Percentiles rank a stretch among this genome's conserved stretches.
These are phyloP conservation scores for Globisporangium rhizosaccharum DNA, from an alignment of 352 stramenopile species.

Conservation along the genomic window DNA sequence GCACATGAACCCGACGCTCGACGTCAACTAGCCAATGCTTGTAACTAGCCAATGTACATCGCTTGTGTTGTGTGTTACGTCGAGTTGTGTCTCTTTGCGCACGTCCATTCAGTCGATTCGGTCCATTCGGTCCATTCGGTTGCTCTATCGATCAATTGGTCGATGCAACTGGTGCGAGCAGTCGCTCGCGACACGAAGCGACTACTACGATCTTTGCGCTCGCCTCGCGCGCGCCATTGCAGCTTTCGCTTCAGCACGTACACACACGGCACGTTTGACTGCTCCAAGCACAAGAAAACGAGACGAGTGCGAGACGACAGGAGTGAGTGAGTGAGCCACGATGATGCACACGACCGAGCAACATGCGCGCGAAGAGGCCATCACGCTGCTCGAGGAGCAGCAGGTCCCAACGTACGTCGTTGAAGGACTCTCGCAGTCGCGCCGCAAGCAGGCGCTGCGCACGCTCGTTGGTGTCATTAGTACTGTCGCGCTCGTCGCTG, in stretches of 20 bases:
- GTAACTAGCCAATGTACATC: no score
- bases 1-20: no score
- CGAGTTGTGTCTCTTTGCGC: no score
- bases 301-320: no score
- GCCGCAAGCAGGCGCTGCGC: conserved; percentile 5
- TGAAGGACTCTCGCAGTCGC: conserved; percentile 2
- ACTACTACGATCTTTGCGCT: neutral
- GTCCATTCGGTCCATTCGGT: no score
- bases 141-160: no score
- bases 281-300: no score
- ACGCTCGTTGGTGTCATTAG: conserved; percentile 10
- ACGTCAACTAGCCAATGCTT: no score
- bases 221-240: neutral
- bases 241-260: conserved; percentile 2
- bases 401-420: conserved; percentile 1
- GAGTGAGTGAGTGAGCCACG: neutral
- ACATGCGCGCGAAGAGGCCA: conserved; percentile 5
- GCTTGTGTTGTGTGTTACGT: no score
- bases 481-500: conserved; percentile 14
- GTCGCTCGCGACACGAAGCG: neutral
- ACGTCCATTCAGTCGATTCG: no score
- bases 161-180: conserved; percentile 3
- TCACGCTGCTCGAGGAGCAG: conserved; percentile 10
- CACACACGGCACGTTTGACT: neutral
- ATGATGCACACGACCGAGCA: conserved; percentile 10